Evolutionary conservation across 1,284 basidiomycete genomes (phyloP).

Genomic region (Puccinia triticina): DNA sequence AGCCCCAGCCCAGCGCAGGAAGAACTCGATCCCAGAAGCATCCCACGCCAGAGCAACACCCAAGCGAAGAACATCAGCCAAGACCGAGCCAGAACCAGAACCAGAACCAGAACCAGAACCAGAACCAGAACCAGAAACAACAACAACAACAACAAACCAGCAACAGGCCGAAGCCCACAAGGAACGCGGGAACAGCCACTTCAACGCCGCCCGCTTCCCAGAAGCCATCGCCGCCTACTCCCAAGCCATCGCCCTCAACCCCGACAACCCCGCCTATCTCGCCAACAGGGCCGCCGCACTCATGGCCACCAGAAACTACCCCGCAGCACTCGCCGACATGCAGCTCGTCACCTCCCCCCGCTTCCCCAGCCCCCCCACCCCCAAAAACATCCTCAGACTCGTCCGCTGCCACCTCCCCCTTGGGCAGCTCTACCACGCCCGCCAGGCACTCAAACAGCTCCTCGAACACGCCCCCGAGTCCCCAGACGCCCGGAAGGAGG

Average conservation of each 20-base stretch:
- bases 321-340: conserved; percentile 74
- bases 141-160: too few species aligned
- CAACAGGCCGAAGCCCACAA: conserved; percentile 25
- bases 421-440: conserved; percentile 68
- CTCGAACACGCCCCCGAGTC: conserved; percentile 68
- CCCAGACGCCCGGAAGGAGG: conserved; percentile 69
- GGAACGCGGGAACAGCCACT: conserved; percentile 22
- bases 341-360: conserved; percentile 70
- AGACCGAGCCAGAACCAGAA: too few species aligned
- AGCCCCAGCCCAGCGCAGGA: conserved; percentile 2
- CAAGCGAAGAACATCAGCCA: conserved; percentile 18
- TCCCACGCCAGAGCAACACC: conserved; percentile 7
- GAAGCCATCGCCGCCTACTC: conserved; percentile 34
- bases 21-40: not conserved
- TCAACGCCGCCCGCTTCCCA: conserved; percentile 16
- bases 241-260: conserved; percentile 24
- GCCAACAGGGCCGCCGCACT: conserved; percentile 84
- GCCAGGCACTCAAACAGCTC: conserved; percentile 66
- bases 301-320: conserved; percentile 78
- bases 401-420: conserved; percentile 78
- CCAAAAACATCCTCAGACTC: conserved; percentile 75
- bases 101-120: too few species aligned
- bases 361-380: conserved; percentile 59
- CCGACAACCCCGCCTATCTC: conserved; percentile 71
- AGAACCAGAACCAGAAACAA: too few species aligned